Conservation (phyloP, 2,329 filamentous ascomycete genomes). For the Aureobasidium sp. region DNA sequence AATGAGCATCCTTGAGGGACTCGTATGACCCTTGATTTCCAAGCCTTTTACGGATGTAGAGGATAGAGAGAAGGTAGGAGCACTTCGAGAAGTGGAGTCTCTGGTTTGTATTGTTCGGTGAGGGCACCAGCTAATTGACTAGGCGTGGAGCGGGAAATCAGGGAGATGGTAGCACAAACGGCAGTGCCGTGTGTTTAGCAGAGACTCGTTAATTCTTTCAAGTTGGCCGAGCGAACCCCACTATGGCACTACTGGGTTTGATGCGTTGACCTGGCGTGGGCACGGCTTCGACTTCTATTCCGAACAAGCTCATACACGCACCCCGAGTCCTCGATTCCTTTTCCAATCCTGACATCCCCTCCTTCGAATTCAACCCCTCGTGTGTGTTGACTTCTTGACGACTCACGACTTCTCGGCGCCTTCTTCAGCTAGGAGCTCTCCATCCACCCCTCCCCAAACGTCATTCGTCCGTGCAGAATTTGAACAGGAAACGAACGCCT, state of each 20-base stretch:
- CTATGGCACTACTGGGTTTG: neutral
- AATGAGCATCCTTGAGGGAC: neutral
- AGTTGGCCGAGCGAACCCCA: constrained; percentile 11
- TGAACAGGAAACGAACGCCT: constrained; percentile 9
- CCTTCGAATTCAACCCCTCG: neutral
- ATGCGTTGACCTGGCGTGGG: neutral
- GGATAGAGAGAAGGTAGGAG: neutral
- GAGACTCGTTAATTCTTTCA: constrained; percentile 7
- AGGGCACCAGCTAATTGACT: neutral
- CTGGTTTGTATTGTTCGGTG: neutral
- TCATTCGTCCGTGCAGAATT: constrained; percentile 10
- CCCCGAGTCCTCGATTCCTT: neutral
- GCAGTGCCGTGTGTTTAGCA: neutral
- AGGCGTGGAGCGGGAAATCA: neutral
- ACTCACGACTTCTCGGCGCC: neutral
- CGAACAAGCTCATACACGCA: neutral
- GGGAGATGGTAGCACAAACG: neutral
- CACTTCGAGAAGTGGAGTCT: neutral
- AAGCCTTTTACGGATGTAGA: neutral
- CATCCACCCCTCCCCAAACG: neutral
- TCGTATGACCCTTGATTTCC: neutral
- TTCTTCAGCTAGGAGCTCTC: neutral
- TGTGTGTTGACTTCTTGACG: neutral
- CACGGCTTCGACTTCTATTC: neutral
- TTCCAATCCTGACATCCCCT: neutral